Conservation (phyloP, 2,329 filamentous ascomycete genomes). For the Xylaria sp. region DNA sequence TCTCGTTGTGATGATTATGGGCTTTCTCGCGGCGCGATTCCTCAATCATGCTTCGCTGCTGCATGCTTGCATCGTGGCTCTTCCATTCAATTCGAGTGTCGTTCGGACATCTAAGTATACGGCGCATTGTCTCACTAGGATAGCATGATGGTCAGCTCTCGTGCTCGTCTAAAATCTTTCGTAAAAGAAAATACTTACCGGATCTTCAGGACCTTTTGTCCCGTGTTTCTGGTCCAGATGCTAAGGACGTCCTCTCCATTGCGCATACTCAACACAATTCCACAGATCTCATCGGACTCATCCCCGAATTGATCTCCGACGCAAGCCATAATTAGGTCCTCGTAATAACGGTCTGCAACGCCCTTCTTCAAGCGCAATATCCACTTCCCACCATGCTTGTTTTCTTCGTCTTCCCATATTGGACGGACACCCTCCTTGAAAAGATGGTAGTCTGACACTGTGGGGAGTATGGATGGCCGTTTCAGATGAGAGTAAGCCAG, state of each 20-base stretch:
- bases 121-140: conserved; percentile 91
- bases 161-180: background rate
- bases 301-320: conserved; percentile 95
- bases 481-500: conserved; percentile 89
- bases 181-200: conserved; percentile 68
- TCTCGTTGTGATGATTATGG: conserved; percentile 55
- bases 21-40: conserved; percentile 90
- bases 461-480: conserved; percentile 84
- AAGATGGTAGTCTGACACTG: conserved; percentile 97
- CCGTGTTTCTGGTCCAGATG: conserved; percentile 96
- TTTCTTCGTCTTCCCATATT: conserved; percentile 98
- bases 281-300: conserved; percentile 92
- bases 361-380: conserved; percentile 97
- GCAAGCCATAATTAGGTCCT: conserved; percentile 89
- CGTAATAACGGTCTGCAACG: conserved; percentile 95
- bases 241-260: conserved; percentile 97
- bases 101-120: conserved; percentile 82
- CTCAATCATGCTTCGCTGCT: conserved; percentile 88
- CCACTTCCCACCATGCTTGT: conserved; percentile 97
- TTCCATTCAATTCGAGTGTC: conserved; percentile 96
- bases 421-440: conserved; percentile 97
- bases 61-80: conserved; percentile 95
- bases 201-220: conserved; percentile 94
- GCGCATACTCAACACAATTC: conserved; percentile 91
- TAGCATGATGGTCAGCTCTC: conserved; percentile 36